These are phyloP conservation scores for Aaosphaeria pasadenensis DNA, from an alignment of 2,329 filamentous ascomycete genomes.

Conservation along the genomic window DNA sequence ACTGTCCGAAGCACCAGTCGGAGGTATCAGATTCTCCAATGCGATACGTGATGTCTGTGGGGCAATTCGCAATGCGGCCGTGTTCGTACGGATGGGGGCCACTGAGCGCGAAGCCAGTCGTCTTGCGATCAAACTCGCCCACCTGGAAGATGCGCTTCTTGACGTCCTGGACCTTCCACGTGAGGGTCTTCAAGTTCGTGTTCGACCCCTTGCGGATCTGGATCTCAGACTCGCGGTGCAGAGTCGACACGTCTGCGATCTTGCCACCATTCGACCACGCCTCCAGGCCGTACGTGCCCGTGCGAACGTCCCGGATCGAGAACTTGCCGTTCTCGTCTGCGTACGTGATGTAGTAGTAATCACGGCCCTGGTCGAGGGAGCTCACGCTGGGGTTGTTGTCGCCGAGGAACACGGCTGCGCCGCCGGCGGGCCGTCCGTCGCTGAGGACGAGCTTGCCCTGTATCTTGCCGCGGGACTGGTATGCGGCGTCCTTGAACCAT, in stretches of 20 bases:
- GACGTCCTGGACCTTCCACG: slow-evolving; percentile 39
- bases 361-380: slow-evolving; percentile 47
- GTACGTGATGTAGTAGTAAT: slow-evolving; percentile 51
- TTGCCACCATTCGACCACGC: slow-evolving; percentile 50
- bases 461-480: slow-evolving; percentile 50
- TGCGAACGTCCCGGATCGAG: slow-evolving; percentile 43
- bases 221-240: slow-evolving; percentile 42
- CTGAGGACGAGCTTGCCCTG: slow-evolving; percentile 45
- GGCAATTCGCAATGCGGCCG: slow-evolving; percentile 44
- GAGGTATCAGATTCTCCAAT: slow-evolving; percentile 31
- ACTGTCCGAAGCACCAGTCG: slow-evolving; percentile 53
- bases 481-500: slow-evolving; percentile 47
- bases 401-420: slow-evolving; percentile 51
- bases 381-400: slow-evolving; percentile 46
- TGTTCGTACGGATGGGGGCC: slow-evolving; percentile 46
- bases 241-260: slow-evolving; percentile 46
- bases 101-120: slow-evolving; percentile 42
- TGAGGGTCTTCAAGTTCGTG: slow-evolving; percentile 39
- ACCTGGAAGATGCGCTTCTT: slow-evolving; percentile 48
- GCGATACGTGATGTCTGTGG: slow-evolving; percentile 45
- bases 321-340: slow-evolving; percentile 45
- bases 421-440: slow-evolving; percentile 48
- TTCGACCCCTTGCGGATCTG: slow-evolving; percentile 32
- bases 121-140: slow-evolving; percentile 48
- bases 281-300: slow-evolving; percentile 47